These are phyloP conservation scores for Colletotrichum kahawae DNA, from an alignment of 2,329 filamentous ascomycete genomes.

Conservation along the genomic window DNA sequence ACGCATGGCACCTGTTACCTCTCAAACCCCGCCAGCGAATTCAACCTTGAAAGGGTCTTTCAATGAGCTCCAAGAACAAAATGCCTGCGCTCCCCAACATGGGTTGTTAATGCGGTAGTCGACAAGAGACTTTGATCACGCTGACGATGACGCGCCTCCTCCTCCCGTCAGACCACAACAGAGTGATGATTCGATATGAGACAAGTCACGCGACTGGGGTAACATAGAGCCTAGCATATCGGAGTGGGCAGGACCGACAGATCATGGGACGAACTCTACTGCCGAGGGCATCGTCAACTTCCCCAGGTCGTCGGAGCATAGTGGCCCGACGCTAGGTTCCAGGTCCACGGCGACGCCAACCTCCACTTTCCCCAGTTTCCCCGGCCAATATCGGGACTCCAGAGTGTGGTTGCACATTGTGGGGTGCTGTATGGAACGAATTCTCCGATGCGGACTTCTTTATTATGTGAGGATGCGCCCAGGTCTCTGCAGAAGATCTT, in stretches of 20 bases:
- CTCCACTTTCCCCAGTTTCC: constrained; percentile 3
- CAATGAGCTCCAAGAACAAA: background rate
- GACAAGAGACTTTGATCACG: background rate
- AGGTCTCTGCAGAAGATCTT: background rate
- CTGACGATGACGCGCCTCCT: background rate
- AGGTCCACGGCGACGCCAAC: background rate
- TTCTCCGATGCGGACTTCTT: background rate
- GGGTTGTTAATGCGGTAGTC: background rate
- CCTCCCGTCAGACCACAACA: background rate
- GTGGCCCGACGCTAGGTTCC: background rate
- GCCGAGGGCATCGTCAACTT: background rate
- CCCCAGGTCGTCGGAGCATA: background rate
- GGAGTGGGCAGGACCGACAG: background rate
- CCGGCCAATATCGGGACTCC: background rate
- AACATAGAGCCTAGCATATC: background rate
- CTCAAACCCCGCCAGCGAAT: background rate
- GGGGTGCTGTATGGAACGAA: background rate
- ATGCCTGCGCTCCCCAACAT: background rate
- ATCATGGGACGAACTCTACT: background rate
- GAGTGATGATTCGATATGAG: background rate
- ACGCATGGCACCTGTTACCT: background rate
- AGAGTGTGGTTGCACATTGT: background rate
- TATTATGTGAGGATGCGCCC: background rate
- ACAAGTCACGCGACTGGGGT: background rate
- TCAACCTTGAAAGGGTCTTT: background rate